These are phyloP conservation scores for Tagetes patula DNA, from an alignment of 129 eudicot genomes.

Conservation along the genomic window DNA sequence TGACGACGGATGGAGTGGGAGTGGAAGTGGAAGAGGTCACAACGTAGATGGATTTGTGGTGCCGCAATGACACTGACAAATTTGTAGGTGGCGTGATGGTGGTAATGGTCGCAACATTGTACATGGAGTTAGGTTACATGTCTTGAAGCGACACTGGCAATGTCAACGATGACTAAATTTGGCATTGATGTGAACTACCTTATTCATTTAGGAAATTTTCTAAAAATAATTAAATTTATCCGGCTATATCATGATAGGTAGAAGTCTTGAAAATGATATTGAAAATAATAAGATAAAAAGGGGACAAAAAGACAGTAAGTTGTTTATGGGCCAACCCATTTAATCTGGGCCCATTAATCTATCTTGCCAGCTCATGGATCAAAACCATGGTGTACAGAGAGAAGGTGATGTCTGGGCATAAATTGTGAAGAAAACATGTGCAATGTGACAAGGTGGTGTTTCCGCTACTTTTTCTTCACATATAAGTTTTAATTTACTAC, in stretches of 20 bases:
- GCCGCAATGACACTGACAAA: no score
- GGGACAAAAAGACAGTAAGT: neutral
- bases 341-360: neutral
- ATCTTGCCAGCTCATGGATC: constrained; percentile 11
- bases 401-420: constrained; percentile 23
- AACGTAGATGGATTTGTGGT: no score
- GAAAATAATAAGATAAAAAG: neutral
- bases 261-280: neutral
- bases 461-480: constrained; percentile 91
- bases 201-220: no score
- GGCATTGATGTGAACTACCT: no score
- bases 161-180: no score
- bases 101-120: no score
- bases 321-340: constrained; percentile 11
- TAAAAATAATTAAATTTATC: no score
- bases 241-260: neutral
- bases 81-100: no score
- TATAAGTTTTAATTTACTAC: constrained; percentile 6
- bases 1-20: no score
- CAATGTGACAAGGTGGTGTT: constrained; percentile 71
- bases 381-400: constrained; percentile 8
- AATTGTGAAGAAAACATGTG: constrained; percentile 56
- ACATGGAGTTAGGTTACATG: neutral
- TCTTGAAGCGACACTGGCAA: no score
- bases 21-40: no score